Percentiles rank a stretch among this genome's conserved stretches.
These are phyloP conservation scores for Stromatinia cepivora DNA, from an alignment of 2,329 filamentous ascomycete genomes.

Conservation along the genomic window DNA sequence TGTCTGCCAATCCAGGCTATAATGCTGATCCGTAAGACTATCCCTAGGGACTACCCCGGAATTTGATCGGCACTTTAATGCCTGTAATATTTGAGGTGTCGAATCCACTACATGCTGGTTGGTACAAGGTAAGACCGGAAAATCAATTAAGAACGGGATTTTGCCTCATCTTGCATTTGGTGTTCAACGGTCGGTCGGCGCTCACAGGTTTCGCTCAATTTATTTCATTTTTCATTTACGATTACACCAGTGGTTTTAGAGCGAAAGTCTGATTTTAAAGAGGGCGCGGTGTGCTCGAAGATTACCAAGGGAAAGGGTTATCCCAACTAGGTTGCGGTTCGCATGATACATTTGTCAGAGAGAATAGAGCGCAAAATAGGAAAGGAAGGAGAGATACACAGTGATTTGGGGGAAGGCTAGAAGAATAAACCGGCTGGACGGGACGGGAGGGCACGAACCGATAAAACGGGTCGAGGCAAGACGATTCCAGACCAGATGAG, in stretches of 20 bases:
- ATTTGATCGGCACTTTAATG: conserved; percentile 1
- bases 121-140: background rate
- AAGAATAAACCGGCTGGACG: background rate
- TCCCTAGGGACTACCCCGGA: conserved; percentile 2
- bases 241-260: background rate
- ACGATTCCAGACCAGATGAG: background rate
- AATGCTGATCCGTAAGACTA: background rate
- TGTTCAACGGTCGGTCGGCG: conserved; percentile 5
- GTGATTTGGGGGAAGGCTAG: too few species aligned
- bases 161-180: conserved; percentile 15
- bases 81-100: background rate
- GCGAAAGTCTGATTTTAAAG: background rate
- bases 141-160: conserved; percentile 4
- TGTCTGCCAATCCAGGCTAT: background rate
- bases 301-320: too few species aligned
- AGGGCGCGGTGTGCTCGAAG: background rate
- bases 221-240: background rate
- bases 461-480: background rate
- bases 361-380: background rate
- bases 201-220: background rate
- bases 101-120: background rate
- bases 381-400: background rate
- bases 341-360: background rate
- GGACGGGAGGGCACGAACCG: background rate
- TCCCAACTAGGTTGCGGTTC: too few species aligned